Conservation (phyloP, 179 eudicot species). For the Dionaea muscipula region DNA sequence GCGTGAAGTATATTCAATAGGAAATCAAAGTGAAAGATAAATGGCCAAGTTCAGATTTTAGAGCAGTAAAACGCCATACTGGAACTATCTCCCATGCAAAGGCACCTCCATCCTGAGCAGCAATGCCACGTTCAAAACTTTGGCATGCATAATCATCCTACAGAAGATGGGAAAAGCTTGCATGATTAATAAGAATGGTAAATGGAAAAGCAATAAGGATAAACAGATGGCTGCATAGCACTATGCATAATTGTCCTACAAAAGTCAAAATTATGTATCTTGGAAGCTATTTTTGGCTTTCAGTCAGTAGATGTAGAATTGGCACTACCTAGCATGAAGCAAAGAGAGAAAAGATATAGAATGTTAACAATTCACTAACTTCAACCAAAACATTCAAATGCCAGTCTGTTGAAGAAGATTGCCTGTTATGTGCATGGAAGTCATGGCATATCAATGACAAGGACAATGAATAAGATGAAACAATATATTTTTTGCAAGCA, state of each 20-base stretch:
- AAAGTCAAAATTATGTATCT: no score
- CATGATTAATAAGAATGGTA: no score
- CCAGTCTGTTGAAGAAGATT: neutral
- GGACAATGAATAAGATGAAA: neutral
- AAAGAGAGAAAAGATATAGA: neutral
- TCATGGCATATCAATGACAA: neutral
- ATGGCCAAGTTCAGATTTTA: neutral
- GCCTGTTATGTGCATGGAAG: neutral
- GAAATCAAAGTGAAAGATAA: neutral
- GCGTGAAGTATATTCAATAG: slow-evolving; percentile 1
- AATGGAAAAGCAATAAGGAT: no score
- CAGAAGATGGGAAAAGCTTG: neutral
- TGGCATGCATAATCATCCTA: slow-evolving; percentile 44
- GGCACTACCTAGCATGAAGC: no score
- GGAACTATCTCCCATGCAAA: slow-evolving; percentile 44
- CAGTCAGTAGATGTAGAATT: no score
- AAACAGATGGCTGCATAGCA: no score
- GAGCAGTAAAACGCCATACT: slow-evolving; percentile 15
- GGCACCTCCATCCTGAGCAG: slow-evolving; percentile 36
- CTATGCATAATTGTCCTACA: no score
- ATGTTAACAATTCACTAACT: neutral
- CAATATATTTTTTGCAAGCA: neutral
- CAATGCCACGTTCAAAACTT: slow-evolving; percentile 43
- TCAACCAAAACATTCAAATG: neutral
- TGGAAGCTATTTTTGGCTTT: no score